Conservation (phyloP, 345 rosid genomes). For the Isatis tinctoria region DNA sequence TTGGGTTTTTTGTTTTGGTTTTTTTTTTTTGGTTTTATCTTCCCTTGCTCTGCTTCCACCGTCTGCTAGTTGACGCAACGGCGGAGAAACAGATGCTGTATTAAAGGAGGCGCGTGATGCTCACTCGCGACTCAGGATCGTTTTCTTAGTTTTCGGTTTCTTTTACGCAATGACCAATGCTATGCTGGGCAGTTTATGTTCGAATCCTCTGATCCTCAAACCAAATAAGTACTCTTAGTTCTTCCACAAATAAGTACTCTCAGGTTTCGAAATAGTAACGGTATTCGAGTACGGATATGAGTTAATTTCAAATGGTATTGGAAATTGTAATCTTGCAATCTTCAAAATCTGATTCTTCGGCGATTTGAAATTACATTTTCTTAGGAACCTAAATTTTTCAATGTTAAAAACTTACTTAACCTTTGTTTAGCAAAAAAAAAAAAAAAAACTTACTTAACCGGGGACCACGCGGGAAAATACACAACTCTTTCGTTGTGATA, state of each 20-base stretch:
- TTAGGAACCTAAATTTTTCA: neutral
- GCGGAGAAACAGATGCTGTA: conserved; percentile 14
- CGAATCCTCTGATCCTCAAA: neutral
- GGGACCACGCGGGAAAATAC: neutral
- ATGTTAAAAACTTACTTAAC: neutral
- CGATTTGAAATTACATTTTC: too few species aligned
- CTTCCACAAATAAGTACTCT: too few species aligned
- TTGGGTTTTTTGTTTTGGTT: neutral
- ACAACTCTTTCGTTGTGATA: neutral
- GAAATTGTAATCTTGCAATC: neutral
- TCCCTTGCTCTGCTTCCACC: neutral
- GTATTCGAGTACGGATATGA: neutral
- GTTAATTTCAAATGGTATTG: neutral
- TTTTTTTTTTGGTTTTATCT: neutral
- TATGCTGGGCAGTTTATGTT: neutral
- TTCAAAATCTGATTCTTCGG: neutral
- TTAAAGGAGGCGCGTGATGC: conserved; percentile 4
- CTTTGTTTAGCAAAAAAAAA: too few species aligned
- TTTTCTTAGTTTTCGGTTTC: conserved; percentile 5
- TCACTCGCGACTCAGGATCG: neutral
- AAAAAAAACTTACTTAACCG: neutral
- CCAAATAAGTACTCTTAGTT: too few species aligned
- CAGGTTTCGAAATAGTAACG: too few species aligned
- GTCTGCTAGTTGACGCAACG: neutral
- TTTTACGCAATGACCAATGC: neutral